phyloP scores from a whole-genome alignment of 208 protist genomes.

The Acanthamoeba lenticulata region DNA sequence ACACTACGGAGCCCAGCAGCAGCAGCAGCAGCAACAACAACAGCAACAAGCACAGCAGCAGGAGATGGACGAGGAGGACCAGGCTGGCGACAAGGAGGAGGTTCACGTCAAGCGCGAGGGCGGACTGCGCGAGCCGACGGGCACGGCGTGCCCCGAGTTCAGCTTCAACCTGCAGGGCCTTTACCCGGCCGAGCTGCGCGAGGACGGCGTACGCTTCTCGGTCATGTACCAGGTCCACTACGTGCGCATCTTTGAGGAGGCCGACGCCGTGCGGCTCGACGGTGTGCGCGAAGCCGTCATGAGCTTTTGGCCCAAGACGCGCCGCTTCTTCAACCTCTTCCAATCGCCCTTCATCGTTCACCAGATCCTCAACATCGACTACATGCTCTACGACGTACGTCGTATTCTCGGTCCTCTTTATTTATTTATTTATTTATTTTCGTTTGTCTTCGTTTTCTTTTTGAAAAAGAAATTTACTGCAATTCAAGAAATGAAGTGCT shows the following conservation, averaged over 20 bases:
- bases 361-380: constrained; percentile 32
- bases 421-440: neutral
- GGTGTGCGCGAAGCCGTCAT: neutral
- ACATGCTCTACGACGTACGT: constrained; percentile 42
- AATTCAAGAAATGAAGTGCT: neutral
- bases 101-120: neutral
- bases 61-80: neutral
- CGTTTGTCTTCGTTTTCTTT: neutral
- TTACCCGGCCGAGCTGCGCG: constrained; percentile 4
- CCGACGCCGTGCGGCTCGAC: neutral
- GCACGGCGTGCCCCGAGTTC: constrained; percentile 22
- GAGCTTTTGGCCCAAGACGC: constrained; percentile 24
- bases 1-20: neutral
- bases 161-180: constrained; percentile 26
- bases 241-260: constrained; percentile 17
- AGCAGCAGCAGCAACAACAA: neutral
- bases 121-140: neutral
- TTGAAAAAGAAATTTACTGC: neutral
- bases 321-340: constrained; percentile 36
- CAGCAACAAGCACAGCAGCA: neutral
- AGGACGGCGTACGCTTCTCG: constrained; percentile 25
- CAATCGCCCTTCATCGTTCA: neutral
- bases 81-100: neutral
- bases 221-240: constrained; percentile 34
- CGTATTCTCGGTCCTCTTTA: neutral